Conservation (phyloP, 306 rosid genomes). For the Mimosa bimucronata region DNA sequence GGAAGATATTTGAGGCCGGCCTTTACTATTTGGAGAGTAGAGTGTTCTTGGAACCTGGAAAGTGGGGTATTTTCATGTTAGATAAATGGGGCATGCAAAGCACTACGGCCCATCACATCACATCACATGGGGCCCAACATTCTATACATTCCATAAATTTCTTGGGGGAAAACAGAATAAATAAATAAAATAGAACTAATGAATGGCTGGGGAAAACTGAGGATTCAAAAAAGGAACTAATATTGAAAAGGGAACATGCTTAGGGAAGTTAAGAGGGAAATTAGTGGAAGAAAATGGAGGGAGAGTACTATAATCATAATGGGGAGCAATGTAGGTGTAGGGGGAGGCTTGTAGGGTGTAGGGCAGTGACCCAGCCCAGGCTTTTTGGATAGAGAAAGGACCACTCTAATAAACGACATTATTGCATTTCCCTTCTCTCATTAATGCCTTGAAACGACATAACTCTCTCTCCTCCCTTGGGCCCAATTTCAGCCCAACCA, state of each 20-base stretch:
- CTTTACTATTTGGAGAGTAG: no score
- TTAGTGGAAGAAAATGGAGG: background rate
- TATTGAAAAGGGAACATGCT: background rate
- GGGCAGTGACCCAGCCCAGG: slow-evolving; percentile 1
- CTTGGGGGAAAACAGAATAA: background rate
- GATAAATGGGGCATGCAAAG: background rate
- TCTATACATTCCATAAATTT: background rate
- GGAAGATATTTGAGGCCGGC: no score
- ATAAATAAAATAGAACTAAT: background rate
- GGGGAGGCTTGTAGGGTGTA: background rate
- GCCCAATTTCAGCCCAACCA: slow-evolving; percentile 49
- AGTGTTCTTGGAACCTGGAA: background rate
- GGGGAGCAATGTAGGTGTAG: no score
- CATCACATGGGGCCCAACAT: slow-evolving; percentile 7
- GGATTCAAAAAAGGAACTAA: background rate
- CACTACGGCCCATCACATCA: background rate
- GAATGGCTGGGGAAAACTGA: slow-evolving; percentile 2
- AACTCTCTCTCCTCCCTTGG: background rate
- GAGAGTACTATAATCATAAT: background rate
- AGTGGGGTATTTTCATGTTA: background rate
- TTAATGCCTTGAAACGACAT: slow-evolving; percentile 13
- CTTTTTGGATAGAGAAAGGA: background rate
- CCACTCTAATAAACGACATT: background rate
- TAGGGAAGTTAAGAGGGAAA: background rate
- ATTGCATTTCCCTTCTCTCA: background rate